Conservation (phyloP, 1,139 yeast genomes). For the Nematodospora anomalae region DNA sequence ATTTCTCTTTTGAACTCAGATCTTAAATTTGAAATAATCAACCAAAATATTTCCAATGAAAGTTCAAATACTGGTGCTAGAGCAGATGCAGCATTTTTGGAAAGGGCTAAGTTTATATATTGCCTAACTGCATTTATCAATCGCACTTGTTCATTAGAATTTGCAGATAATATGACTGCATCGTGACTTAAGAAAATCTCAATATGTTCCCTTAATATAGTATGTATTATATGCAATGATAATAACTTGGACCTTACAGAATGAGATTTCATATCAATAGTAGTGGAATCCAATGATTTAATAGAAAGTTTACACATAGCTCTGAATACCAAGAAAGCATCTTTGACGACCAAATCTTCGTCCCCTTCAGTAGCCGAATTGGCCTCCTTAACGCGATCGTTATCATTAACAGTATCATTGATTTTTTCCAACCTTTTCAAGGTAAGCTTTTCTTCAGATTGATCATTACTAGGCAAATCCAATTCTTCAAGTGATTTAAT, state of each 20-base stretch:
- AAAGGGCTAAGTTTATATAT: conserved; percentile 76
- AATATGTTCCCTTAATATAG: conserved; percentile 81
- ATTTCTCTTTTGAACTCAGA: conserved; percentile 88
- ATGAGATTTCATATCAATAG: conserved; percentile 84
- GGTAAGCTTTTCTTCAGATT: conserved; percentile 44
- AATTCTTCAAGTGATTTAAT: conserved; percentile 18
- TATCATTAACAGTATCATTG: conserved; percentile 52
- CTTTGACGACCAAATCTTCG: conserved; percentile 74
- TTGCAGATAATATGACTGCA: conserved; percentile 58
- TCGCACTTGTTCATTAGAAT: conserved; percentile 56
- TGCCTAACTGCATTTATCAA: conserved; percentile 82
- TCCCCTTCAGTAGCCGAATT: conserved; percentile 46
- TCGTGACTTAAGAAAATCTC: conserved; percentile 72
- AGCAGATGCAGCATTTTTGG: conserved; percentile 91
- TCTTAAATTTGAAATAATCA: conserved; percentile 77
- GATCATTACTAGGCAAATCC: conserved; percentile 14
- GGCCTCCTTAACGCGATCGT: conserved; percentile 52
- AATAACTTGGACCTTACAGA: conserved; percentile 88
- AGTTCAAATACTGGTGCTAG: conserved; percentile 91
- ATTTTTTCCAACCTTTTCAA: conserved; percentile 56
- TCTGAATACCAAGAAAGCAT: conserved; percentile 88
- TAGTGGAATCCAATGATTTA: conserved; percentile 69
- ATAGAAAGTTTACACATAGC: conserved; percentile 93
- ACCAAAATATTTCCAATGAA: conserved; percentile 91
- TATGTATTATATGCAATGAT: conserved; percentile 84